Evolutionary conservation across 345 rosid genomes (phyloP), one percentile per base, ranked within the genome.

Genomic region (Populus tremula): DNA sequence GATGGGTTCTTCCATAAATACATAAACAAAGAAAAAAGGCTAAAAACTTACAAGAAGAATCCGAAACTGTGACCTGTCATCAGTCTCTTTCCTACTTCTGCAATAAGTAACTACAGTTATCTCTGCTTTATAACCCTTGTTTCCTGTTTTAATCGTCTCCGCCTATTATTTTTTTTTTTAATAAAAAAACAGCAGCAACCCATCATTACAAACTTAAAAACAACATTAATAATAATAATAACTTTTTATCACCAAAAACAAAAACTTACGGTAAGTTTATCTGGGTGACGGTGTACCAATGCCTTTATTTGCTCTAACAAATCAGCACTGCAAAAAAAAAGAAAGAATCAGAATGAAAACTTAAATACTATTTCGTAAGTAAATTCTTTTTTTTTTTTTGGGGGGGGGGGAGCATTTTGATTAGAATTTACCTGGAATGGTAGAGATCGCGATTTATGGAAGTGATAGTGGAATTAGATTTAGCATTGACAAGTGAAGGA

Each of bases 41-140:
- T 59, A 61, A 77, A 56, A 76, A 93, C 97, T 88, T 91, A 96
- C 98, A 68, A 96, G 97, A 81, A 96, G 97, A 78, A 96, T 89
- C 80, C 99, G 88, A 75, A 94, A 92, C 89, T 90, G 90, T 8
- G 97, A 87, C 74, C 85, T 78, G 36, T 87, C 92, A 77, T 86
- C 88, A 69, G 41, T 61, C 18, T 86, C 89, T 77, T 76, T 81
- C 64, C 82, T 69, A 75, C 84, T 82, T 8, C 79, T 85, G 84
- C 80, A 79, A 80, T 89, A 96, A 41, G 98, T 96, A 82, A 92
- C 90, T 53, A 90, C 90, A 0, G 84, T 84, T 38, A 93, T 72
- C 87, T 90, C 89, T 4, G 98, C 89, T 53, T 72, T 78, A 73
- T 96, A 96, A 21, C 97, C 97, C 79, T 78, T 88, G 86, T 89